A percentile compares a stretch with the other conserved stretches of the same genome.
phyloP scores from a whole-genome alignment of 2,329 filamentous ascomycete genomes.

The Sporothrix variecibatus region DNA sequence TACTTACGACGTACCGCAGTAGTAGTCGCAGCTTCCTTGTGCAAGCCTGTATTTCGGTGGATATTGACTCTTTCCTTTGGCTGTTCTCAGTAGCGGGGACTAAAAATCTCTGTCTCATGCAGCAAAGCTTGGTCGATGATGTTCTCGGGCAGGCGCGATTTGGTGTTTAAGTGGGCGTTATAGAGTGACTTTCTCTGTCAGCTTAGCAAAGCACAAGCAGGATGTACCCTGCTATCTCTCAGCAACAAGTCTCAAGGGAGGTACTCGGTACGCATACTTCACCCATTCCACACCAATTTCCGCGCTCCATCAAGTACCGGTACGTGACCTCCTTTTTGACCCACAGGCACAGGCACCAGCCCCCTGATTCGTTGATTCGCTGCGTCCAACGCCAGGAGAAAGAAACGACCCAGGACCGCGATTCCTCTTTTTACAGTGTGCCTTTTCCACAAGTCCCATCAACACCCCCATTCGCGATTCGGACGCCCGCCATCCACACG shows the following conservation, averaged over 20 bases:
- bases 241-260: neutral
- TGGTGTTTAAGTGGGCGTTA: neutral
- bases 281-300: neutral
- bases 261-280: neutral
- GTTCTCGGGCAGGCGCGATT: neutral
- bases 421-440: slow-evolving; percentile 28
- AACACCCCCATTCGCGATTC: slow-evolving; percentile 14
- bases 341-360: slow-evolving; percentile 35
- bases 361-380: slow-evolving; percentile 32
- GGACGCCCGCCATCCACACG: slow-evolving; percentile 21
- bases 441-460: slow-evolving; percentile 23
- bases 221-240: neutral
- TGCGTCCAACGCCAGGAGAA: slow-evolving; percentile 21
- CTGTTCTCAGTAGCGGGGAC: neutral
- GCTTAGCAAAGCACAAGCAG: too few species aligned
- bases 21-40: neutral
- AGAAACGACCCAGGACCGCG: slow-evolving; percentile 26
- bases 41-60: neutral
- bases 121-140: slow-evolving; percentile 4
- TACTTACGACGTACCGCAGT: neutral
- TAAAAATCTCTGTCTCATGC: slow-evolving; percentile 18
- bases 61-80: neutral
- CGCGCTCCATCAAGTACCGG: neutral
- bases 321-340: neutral
- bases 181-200: neutral